These are phyloP conservation scores for grape (Vitis vinifera) DNA, from an alignment of 164 flowering plant genomes.

Conservation along the genomic window DNA sequence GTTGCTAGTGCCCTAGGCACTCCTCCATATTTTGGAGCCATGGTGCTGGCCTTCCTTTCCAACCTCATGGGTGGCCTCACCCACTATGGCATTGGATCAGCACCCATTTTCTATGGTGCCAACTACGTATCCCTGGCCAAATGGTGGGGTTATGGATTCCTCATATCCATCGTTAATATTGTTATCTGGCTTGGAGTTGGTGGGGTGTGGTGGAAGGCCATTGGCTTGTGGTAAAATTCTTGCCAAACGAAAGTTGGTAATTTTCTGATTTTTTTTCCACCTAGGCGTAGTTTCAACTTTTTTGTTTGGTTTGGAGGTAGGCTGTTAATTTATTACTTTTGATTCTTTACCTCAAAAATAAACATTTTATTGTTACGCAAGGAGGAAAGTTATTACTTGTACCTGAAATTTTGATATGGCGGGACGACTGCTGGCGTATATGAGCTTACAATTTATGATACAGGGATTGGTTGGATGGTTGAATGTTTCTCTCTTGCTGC, in stretches of 20 bases:
- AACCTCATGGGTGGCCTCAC: constrained; percentile 94
- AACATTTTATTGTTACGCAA: not conserved
- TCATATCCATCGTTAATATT: constrained; percentile 78
- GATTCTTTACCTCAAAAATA: constrained; percentile 8
- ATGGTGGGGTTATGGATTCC: constrained; percentile 94
- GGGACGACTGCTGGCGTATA: constrained; percentile 1
- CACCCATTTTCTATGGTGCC: constrained; percentile 96
- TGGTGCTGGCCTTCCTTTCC: constrained; percentile 83
- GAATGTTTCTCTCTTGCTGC: not conserved
- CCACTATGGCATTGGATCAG: constrained; percentile 91
- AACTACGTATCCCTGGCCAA: constrained; percentile 73
- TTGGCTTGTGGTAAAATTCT: constrained; percentile 69
- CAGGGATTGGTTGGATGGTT: not conserved
- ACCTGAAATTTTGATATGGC: constrained; percentile 18
- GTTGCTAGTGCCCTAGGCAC: constrained; percentile 90
- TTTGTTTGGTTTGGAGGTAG: constrained; percentile 7
- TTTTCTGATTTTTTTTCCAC: not conserved
- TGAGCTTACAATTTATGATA: not conserved
- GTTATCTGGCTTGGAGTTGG: constrained; percentile 92
- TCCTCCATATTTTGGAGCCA: constrained; percentile 77
- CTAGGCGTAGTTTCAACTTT: not conserved
- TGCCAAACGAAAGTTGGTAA: not conserved
- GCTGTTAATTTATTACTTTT: constrained; percentile 1
- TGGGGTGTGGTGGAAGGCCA: constrained; percentile 87
- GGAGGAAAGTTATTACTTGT: constrained; percentile 2